Evolutionary conservation across 345 rosid species (phyloP).

Genomic region (Heritiera fomes): DNA sequence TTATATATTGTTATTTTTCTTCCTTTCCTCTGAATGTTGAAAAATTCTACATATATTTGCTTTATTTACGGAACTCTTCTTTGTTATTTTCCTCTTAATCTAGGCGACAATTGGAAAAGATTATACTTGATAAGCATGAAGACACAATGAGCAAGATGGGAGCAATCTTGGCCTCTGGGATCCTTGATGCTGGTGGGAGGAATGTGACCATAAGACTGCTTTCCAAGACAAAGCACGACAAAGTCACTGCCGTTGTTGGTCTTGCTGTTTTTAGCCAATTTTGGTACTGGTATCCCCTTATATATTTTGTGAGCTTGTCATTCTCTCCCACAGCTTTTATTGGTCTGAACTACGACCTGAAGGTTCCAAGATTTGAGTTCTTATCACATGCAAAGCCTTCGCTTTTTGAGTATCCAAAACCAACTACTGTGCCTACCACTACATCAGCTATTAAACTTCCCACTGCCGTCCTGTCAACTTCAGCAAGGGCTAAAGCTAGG

Average conservation of each 20-base stretch:
- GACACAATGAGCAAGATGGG: slow-evolving; percentile 99
- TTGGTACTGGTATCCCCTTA: slow-evolving; percentile 99
- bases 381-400: slow-evolving; percentile 92
- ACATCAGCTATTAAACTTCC: slow-evolving; percentile 90
- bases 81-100: not conserved
- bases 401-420: slow-evolving; percentile 93
- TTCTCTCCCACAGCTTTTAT: slow-evolving; percentile 98
- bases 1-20: not conserved
- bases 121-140: slow-evolving; percentile 93
- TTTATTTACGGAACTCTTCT: slow-evolving; percentile 1
- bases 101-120: slow-evolving; percentile 94
- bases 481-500: slow-evolving; percentile 93
- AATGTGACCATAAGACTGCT: slow-evolving; percentile 91
- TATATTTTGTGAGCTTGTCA: slow-evolving; percentile 83
- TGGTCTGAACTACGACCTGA: slow-evolving; percentile 87
- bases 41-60: not conserved
- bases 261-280: slow-evolving; percentile 98
- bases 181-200: slow-evolving; percentile 99
- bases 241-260: slow-evolving; percentile 93
- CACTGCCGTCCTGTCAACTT: slow-evolving; percentile 93
- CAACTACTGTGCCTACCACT: slow-evolving; percentile 76
- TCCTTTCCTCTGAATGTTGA: not conserved
- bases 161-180: slow-evolving; percentile 95
- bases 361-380: slow-evolving; percentile 93
- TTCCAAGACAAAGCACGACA: slow-evolving; percentile 95